Evolutionary conservation across 2,329 filamentous ascomycete genomes (phyloP), one percentile per base, ranked within the genome.

Genomic region (Aureobasidium subglaciale): DNA sequence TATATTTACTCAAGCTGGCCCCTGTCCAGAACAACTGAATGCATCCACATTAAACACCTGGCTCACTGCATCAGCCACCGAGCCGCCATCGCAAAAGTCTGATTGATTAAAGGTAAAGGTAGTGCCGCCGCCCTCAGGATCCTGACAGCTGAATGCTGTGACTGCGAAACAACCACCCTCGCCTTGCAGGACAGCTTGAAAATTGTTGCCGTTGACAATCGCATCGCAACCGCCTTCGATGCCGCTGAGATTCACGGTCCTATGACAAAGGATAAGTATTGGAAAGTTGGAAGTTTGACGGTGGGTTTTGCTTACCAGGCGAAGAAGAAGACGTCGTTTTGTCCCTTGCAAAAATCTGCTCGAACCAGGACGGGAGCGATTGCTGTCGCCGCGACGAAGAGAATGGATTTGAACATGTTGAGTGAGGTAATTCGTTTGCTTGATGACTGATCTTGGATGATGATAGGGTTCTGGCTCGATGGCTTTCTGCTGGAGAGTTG

Each of bases 51-150:
- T 27, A 18, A 46, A 24, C 0, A 46, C 29, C 43, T 34, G 27
- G 5, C 8, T 16, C 29, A 46, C 43, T 11, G 43, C 43, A 34
- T 46, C 29, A 1, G 27, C 27, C 4, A 46, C n/a, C 1, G 43
- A 32, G 8, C 43, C 43, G 8, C 43, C 20, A 8, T 8, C 13
- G 10, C 43, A 46, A 24, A 46, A 46, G 11, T n/a, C 43, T 10
- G 43, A 46, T 18, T 46, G 43, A 5, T 46, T 46, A 29, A 46
- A 46, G 10, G 43, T 46, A n/a, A 46, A 46, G 11, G 43, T 34
- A 22, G 43, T 46, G 16, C 43, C 43, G 9, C 43, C 43, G n/a
- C 29, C 43, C 18, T 32, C 16, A n/a, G 43, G 43, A n/a, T 46
- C 43, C 13, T 32, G 16, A 18, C 29, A 46, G 7, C 20, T 24